Conservation (phyloP, 169 alveolate genomes). For the Plasmodium gonderi region DNA sequence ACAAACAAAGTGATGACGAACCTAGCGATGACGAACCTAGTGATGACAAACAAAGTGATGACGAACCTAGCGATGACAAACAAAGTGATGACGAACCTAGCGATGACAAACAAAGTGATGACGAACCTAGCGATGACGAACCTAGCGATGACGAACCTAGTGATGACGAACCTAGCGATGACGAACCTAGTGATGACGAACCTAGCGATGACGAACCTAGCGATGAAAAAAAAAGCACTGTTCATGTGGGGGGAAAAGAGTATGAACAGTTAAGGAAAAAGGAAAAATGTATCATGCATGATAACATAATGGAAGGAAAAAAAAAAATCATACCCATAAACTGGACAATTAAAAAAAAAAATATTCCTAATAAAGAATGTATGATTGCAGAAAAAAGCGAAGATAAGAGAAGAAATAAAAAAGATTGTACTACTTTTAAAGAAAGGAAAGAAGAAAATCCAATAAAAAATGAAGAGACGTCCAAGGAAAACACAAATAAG, state of each 20-base stretch:
- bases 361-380: neutral
- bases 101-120: neutral
- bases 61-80: neutral
- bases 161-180: neutral
- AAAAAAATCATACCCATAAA: neutral
- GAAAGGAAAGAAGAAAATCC: constrained; percentile 1
- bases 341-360: neutral
- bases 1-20: neutral
- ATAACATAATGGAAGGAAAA: neutral
- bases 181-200: neutral
- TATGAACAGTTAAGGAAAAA: neutral
- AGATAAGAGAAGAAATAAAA: neutral
- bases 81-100: neutral
- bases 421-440: neutral
- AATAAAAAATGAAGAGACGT: neutral
- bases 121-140: neutral
- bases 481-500: neutral
- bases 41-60: neutral
- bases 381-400: neutral
- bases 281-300: neutral
- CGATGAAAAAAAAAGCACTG: neutral
- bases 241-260: neutral
- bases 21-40: neutral
- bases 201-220: neutral
- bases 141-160: neutral